Base-by-base conservation (phyloP, 2,329 filamentous ascomycete genomes). In the Aspergillus vadensis region DNA sequence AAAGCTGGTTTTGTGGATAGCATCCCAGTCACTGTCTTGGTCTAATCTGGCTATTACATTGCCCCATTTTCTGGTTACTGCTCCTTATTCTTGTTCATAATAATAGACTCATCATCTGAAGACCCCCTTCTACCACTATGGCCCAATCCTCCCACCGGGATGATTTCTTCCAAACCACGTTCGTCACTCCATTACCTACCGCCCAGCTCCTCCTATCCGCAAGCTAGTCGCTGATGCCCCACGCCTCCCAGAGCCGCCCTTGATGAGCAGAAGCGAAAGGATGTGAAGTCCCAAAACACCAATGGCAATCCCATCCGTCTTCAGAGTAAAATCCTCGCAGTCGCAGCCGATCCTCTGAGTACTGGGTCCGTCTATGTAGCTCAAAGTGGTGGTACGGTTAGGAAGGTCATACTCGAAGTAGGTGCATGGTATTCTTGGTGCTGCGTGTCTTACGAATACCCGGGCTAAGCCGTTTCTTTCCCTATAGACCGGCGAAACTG, bases 141-240 rank as follows among this genome's bases (percentile, higher is more conserved):
- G 89, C 90, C 75, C 84, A 86, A 64, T 90, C 90, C 27, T 84
- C 85, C 54, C 86, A 96, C 71, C 84, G 88, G 55, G 88, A 90
- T 30, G 87, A 95, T 72, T 98, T 96, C 81, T 98, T 98, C 73
- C 91, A 97, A 77, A 96, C 92, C 30, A 90, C 93, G 91, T 95
- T 79, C 77, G 88, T 75, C 39, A 47, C 27, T 49, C 51, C 41
- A 36, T 36, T 19, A 9, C 21, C 49, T 49, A 14, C 48, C 38
- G 48, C 27, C 48, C 21, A 47, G 49, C 19, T 50, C 63, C 57
- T 56, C 63, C 57, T 56, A 36, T 49, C 48, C 55, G 38, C 25
- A 44, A 56, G 19, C 41, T 17, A 48, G 25, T 60, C 55, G 58
- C 66, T 67, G 55, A 67, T 55, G 17, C 39, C 39, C 32, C 57